These are phyloP conservation scores for Platismatia glauca DNA, from an alignment of 495 filamentous ascomycete species.

Conservation along the genomic window DNA sequence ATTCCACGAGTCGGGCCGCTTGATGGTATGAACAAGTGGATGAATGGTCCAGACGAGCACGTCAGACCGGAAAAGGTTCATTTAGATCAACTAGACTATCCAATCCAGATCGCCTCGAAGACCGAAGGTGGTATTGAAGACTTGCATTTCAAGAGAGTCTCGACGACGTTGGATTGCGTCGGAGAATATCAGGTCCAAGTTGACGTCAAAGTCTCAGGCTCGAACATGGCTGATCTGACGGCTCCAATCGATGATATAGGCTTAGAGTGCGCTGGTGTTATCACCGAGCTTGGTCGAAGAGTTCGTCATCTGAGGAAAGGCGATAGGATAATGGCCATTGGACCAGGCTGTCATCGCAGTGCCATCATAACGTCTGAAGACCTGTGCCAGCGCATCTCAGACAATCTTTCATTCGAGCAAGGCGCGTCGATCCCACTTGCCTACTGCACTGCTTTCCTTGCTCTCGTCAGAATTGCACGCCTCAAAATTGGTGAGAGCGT, in stretches of 20 bases:
- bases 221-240: constrained; percentile 1
- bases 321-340: constrained; percentile 35
- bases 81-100: neutral
- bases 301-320: constrained; percentile 39
- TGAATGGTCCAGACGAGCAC: neutral
- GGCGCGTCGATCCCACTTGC: constrained; percentile 29
- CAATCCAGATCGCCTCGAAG: neutral
- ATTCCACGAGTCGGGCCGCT: constrained; percentile 8
- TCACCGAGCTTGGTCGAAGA: constrained; percentile 40
- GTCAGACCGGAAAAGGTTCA: neutral
- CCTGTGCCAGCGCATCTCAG: constrained; percentile 21
- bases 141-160: neutral
- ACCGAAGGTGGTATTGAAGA: neutral
- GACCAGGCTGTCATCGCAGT: constrained; percentile 9
- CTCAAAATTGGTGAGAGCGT: constrained; percentile 31
- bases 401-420: constrained; percentile 22
- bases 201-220: neutral
- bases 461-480: constrained; percentile 27
- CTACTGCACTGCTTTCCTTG: constrained; percentile 28
- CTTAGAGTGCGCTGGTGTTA: constrained; percentile 37
- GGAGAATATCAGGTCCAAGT: neutral
- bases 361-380: neutral
- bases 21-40: neutral
- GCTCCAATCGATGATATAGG: neutral
- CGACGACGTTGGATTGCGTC: neutral